Percentiles rank a stretch among this genome's conserved stretches.
These are phyloP conservation scores for Pichia cephalocereana DNA, from an alignment of 805 yeast species.

Conservation along the genomic window DNA sequence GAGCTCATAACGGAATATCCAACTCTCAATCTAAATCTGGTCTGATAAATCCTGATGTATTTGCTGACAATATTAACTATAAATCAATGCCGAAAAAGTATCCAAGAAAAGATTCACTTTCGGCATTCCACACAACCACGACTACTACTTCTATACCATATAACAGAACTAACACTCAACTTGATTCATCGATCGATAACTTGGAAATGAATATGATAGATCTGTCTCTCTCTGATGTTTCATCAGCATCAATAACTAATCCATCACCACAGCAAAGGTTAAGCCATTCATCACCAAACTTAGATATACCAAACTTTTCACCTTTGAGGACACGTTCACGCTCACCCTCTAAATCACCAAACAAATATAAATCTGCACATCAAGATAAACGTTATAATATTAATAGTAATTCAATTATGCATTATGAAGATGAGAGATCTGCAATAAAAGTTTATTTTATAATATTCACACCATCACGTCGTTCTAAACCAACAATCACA, in stretches of 20 bases:
- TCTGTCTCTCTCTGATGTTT: constrained; percentile 13
- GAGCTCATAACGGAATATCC: constrained; percentile 31
- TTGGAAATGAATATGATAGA: constrained; percentile 15
- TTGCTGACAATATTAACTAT: constrained; percentile 20
- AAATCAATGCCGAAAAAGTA: constrained; percentile 16
- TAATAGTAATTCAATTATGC: neutral
- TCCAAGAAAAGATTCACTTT: neutral
- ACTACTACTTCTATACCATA: neutral
- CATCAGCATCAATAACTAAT: neutral
- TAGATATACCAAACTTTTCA: neutral
- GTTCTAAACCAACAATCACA: constrained; percentile 35
- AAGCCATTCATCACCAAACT: neutral
- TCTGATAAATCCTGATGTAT: constrained; percentile 30
- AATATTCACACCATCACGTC: constrained; percentile 46
- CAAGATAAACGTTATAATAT: neutral
- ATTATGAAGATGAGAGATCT: constrained; percentile 38
- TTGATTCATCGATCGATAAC: constrained; percentile 12
- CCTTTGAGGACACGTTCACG: neutral
- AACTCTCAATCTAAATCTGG: constrained; percentile 33
- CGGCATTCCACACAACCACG: neutral
- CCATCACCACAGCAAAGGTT: neutral
- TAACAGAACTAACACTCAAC: neutral
- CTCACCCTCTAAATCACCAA: neutral
- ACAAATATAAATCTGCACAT: neutral
- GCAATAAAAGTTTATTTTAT: constrained; percentile 41